A percentile compares a stretch with the other conserved stretches of the same genome.
phyloP scores from a whole-genome alignment of 1,284 basidiomycete species.

The Puccinia hordei region DNA sequence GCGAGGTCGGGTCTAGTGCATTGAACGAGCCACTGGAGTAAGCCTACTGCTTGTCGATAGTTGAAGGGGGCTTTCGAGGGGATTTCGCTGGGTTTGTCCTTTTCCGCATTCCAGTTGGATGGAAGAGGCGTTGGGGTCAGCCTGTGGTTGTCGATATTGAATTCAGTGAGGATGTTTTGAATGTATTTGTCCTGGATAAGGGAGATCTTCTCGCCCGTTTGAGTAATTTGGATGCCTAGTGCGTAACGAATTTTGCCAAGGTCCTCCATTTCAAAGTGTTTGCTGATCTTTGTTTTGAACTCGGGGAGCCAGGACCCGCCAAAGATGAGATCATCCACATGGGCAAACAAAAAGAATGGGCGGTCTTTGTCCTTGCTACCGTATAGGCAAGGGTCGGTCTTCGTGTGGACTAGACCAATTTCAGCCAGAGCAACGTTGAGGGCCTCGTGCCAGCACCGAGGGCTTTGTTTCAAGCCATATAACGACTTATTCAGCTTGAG shows the following conservation, averaged over 20 bases:
- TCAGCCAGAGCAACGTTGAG: background rate
- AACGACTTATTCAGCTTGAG: background rate
- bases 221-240: slow-evolving; percentile 1
- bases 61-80: too few relatives aligned
- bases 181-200: slow-evolving; percentile 14
- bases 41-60: too few relatives aligned
- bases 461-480: too few relatives aligned
- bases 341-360: background rate
- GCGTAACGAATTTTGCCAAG: background rate
- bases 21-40: too few relatives aligned
- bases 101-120: too few relatives aligned
- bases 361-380: slow-evolving; percentile 8
- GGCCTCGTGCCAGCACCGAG: slow-evolving; percentile 19
- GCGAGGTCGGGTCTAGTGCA: too few relatives aligned
- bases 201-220: background rate
- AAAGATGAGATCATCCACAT: slow-evolving; percentile 10
- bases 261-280: slow-evolving; percentile 17
- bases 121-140: too few relatives aligned
- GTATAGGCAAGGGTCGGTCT: too few relatives aligned
- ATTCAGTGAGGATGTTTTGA: background rate
- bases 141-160: too few relatives aligned
- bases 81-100: too few relatives aligned
- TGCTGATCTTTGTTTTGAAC: background rate
- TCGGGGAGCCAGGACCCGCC: background rate
- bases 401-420: too few relatives aligned